Evolutionary conservation across 1,284 basidiomycete species (phyloP).

Genomic region (Moniliophthora roreri): DNA sequence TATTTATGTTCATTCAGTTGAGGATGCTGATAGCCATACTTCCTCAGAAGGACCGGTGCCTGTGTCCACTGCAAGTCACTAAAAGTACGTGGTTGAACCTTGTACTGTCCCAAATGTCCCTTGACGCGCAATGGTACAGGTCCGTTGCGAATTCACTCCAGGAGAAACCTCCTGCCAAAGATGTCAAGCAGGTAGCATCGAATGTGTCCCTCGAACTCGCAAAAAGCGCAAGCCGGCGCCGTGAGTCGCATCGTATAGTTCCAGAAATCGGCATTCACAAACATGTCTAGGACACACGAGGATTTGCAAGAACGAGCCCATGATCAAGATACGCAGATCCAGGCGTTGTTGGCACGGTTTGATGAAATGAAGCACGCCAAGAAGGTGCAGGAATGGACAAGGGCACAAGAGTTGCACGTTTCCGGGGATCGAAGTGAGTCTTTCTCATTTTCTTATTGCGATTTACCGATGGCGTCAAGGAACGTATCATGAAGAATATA

Average conservation of each 20-base stretch:
- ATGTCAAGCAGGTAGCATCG: conserved; percentile 43
- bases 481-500: too few relatives aligned
- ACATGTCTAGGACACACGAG: conserved; percentile 50
- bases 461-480: too few relatives aligned
- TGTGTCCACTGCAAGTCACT: conserved; percentile 61
- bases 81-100: conserved; percentile 38
- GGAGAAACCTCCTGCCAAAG: conserved; percentile 46
- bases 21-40: background rate
- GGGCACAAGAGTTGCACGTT: too few relatives aligned
- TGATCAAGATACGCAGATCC: conserved; percentile 49
- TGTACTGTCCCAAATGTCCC: background rate
- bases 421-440: too few relatives aligned
- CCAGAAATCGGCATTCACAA: background rate
- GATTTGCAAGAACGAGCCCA: conserved; percentile 49
- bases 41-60: conserved; percentile 37
- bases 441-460: too few relatives aligned
- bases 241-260: conserved; percentile 30
- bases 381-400: conserved; percentile 42
- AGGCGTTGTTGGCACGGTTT: conserved; percentile 43
- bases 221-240: conserved; percentile 58
- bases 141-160: conserved; percentile 48
- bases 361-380: conserved; percentile 42
- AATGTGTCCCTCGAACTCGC: conserved; percentile 48
- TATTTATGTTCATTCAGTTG: too few relatives aligned
- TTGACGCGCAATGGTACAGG: conserved; percentile 29